These are phyloP conservation scores for Auricularia heimuer DNA, from an alignment of 768 basidiomycete species.

Conservation along the genomic window DNA sequence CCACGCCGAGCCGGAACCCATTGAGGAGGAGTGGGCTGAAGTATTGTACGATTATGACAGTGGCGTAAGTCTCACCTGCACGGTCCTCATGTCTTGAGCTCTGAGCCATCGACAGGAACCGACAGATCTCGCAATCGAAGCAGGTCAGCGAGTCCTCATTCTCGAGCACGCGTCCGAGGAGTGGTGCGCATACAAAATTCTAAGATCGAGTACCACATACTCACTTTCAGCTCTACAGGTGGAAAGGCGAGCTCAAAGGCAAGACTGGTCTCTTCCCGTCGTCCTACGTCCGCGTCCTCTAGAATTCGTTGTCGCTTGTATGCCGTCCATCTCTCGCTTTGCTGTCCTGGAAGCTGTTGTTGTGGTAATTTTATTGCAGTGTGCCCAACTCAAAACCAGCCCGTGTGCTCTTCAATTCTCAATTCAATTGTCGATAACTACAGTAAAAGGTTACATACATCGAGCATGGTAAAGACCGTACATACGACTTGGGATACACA, in stretches of 20 bases:
- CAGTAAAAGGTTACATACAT: neutral
- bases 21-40: constrained; percentile 54
- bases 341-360: neutral
- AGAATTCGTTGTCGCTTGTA: constrained; percentile 8
- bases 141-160: constrained; percentile 50
- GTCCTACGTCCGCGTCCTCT: constrained; percentile 56
- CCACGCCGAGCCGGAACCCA: constrained; percentile 21
- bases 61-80: constrained; percentile 29
- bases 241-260: constrained; percentile 54
- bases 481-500: neutral
- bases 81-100: neutral
- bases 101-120: constrained; percentile 40
- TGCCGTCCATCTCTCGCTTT: neutral
- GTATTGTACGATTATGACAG: constrained; percentile 68
- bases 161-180: constrained; percentile 62
- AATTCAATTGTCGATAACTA: neutral
- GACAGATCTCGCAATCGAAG: constrained; percentile 52
- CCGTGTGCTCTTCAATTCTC: neutral
- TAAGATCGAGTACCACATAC: neutral
- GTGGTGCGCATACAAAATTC: constrained; percentile 39
- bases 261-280: constrained; percentile 56
- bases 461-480: neutral
- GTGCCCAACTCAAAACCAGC: neutral
- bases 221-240: constrained; percentile 32
- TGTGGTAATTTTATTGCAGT: neutral